A percentile compares a stretch with the other conserved stretches of the same genome.
Evolutionary conservation across 164 flowering plant genomes (phyloP).

Genomic region (Piper longum): DNA sequence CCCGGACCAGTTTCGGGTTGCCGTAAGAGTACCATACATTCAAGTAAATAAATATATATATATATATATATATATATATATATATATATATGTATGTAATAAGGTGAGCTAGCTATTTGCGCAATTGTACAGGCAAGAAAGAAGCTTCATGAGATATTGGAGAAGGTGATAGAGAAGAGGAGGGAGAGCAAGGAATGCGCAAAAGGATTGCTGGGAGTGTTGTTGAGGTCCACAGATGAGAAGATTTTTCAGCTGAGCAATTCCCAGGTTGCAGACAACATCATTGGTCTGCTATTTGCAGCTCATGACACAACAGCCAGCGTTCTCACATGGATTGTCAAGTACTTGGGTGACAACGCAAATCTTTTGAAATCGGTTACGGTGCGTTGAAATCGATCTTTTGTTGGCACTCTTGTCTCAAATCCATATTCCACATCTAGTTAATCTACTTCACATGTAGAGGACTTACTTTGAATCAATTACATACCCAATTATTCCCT

Average conservation of each 20-base stretch:
- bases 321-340: constrained; percentile 72
- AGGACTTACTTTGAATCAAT: too few species aligned
- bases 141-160: constrained; percentile 36
- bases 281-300: constrained; percentile 84
- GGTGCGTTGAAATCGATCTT: constrained; percentile 20
- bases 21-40: too few species aligned
- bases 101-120: too few species aligned
- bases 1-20: too few species aligned
- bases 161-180: constrained; percentile 38
- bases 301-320: constrained; percentile 95
- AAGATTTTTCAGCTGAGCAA: constrained; percentile 33
- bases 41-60: too few species aligned
- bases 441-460: too few species aligned
- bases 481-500: too few species aligned
- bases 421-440: too few species aligned
- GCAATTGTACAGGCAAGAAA: constrained; percentile 48
- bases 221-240: constrained; percentile 19
- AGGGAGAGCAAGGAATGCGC: constrained; percentile 23
- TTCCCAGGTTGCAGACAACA: constrained; percentile 64
- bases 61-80: too few species aligned
- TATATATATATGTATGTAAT: too few species aligned
- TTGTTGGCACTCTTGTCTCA: too few species aligned
- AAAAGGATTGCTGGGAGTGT: constrained; percentile 38
- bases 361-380: constrained; percentile 45
- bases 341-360: constrained; percentile 52